Conservation (phyloP, 2,329 filamentous ascomycete genomes). For the Hypomyces rosellus region DNA sequence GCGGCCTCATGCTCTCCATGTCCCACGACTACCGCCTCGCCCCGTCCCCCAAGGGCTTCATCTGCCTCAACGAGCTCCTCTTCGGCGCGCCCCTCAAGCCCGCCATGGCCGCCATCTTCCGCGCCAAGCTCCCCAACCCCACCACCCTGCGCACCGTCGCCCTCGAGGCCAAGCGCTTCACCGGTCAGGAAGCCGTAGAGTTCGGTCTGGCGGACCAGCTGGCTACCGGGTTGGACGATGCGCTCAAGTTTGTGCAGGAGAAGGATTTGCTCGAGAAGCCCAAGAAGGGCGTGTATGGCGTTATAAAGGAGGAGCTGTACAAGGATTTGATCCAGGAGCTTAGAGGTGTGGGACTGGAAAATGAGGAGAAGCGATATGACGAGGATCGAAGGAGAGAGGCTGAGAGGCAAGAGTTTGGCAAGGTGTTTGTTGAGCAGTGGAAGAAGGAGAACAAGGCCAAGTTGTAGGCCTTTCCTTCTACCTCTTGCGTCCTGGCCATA, state of each 20-base stretch:
- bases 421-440: slow-evolving; percentile 45
- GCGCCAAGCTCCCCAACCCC: slow-evolving; percentile 54
- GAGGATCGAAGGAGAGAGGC: slow-evolving; percentile 32
- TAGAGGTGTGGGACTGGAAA: slow-evolving; percentile 43
- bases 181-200: slow-evolving; percentile 55
- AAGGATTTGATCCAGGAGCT: slow-evolving; percentile 56
- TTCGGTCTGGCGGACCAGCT: slow-evolving; percentile 63
- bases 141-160: slow-evolving; percentile 56
- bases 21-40: slow-evolving; percentile 79
- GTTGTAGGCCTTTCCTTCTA: slow-evolving; percentile 21
- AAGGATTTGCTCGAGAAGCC: slow-evolving; percentile 55
- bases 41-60: slow-evolving; percentile 62
- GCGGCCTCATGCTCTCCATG: slow-evolving; percentile 74
- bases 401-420: slow-evolving; percentile 37
- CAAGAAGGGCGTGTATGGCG: slow-evolving; percentile 60
- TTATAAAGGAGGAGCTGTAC: slow-evolving; percentile 72
- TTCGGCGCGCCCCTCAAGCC: slow-evolving; percentile 70
- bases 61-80: slow-evolving; percentile 76
- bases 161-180: slow-evolving; percentile 66
- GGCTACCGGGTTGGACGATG: slow-evolving; percentile 56
- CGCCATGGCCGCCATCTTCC: slow-evolving; percentile 69
- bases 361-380: slow-evolving; percentile 44
- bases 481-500: background rate
- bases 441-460: slow-evolving; percentile 35
- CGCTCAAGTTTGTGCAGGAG: slow-evolving; percentile 52